A percentile compares a stretch with the other conserved stretches of the same genome.
phyloP scores from a whole-genome alignment of 495 filamentous ascomycete genomes.

The Hypoxylon crocopeplum region DNA sequence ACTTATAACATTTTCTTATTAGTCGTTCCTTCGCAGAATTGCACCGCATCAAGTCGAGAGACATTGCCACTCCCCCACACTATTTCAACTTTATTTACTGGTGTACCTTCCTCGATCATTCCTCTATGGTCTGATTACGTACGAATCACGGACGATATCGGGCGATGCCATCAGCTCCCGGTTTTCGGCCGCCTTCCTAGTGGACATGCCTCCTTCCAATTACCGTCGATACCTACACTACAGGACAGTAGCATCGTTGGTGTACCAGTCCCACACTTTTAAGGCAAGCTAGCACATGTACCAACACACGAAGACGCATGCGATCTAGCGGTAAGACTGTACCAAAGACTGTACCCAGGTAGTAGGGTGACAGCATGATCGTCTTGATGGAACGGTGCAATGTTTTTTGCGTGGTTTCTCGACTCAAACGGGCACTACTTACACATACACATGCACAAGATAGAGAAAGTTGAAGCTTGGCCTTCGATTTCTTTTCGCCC shows the following conservation, averaged over 20 bases:
- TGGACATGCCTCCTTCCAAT: conserved; percentile 12
- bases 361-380: background rate
- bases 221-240: conserved; percentile 2
- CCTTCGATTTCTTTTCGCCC: background rate
- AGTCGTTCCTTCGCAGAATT: background rate
- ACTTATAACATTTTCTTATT: conserved; percentile 3
- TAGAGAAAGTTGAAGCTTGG: conserved; percentile 9
- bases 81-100: background rate
- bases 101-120: background rate
- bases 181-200: conserved; percentile 25
- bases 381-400: background rate
- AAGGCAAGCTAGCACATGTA: conserved; percentile 15
- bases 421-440: background rate
- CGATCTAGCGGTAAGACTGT: conserved; percentile 16
- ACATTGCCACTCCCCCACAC: too few species aligned
- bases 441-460: conserved; percentile 6
- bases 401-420: conserved; percentile 9
- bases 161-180: conserved; percentile 8
- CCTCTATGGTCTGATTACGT: conserved; percentile 7
- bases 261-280: conserved; percentile 26
- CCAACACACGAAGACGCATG: background rate
- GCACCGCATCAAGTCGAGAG: too few species aligned
- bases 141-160: conserved; percentile 1
- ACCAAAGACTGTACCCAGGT: background rate
- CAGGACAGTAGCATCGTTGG: background rate